Base-by-base conservation (phyloP, 495 filamentous ascomycete genomes). In the Aspergillus mulundensis region DNA sequence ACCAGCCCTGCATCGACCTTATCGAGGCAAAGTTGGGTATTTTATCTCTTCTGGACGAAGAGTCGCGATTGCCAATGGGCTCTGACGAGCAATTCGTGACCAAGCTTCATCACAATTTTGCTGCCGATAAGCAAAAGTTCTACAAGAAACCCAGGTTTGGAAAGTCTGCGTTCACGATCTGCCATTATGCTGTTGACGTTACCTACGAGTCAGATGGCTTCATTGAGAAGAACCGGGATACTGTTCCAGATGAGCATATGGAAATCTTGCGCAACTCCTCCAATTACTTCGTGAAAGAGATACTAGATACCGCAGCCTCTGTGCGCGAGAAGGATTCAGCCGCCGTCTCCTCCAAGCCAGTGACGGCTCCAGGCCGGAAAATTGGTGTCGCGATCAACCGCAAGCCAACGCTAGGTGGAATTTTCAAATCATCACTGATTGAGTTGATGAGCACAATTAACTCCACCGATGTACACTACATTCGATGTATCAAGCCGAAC, bases 201-300 rank as follows among this genome's bases (percentile, higher is more conserved):
- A 99, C 94, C 16, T 99, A 99, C 65, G 94, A 99, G 68, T 97
- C 93, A n/a, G 94, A 99, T 67, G 94, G 95, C 14, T 99, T 99
- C 71, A 97, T 99, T 65, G 95, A 99, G 70, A 99, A 99, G 81
- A 99, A 99, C 68, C 83, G 94, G 64, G 94, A 99, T 70, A 99
- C 94, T 23, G 94, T 99, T 42, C 94, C 94, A 6, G 94, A 99
- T 70, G 94, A 99, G 74, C 94, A 97, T 70, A 85, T 97, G 85
- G 91, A 92, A 38, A 85, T 97, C 36, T 80, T 99, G 55, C 87
- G 81, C 62, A 83, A 84, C 25, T 93, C 94, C 0, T 87, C 86
- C 10, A 97, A 96, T 66, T 73, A 73, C 40, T 99, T 99, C 77
- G 80, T 99, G 30, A 82, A 78, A 38, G 84, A 90, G 51, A 91